Percentiles rank a stretch among this genome's conserved stretches.
phyloP scores from a whole-genome alignment of 106 monocot species.

The Agapanthus africanus region DNA sequence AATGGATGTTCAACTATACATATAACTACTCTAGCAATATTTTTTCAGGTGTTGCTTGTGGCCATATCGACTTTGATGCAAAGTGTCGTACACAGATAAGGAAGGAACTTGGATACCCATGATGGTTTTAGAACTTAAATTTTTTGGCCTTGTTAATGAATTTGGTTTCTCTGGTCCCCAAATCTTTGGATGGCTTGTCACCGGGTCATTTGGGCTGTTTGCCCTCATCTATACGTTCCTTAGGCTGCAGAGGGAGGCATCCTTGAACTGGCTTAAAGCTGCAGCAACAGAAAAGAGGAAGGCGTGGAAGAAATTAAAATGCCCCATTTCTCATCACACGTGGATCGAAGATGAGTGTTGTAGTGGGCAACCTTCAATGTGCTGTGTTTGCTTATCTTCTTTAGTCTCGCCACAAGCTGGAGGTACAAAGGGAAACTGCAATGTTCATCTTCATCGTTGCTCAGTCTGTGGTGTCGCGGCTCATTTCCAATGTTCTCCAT shows the following conservation, averaged over 20 bases:
- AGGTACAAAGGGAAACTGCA: constrained; percentile 10
- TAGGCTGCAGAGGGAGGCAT: constrained; percentile 57
- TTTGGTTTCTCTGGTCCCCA: constrained; percentile 8
- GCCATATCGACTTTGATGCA: not conserved
- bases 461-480: constrained; percentile 68
- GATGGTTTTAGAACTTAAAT: constrained; percentile 15
- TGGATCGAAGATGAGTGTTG: constrained; percentile 51
- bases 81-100: not conserved
- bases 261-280: constrained; percentile 70
- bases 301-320: constrained; percentile 50
- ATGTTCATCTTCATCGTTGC: constrained; percentile 36
- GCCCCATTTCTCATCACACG: constrained; percentile 53
- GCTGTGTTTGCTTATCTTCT: constrained; percentile 73
- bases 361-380: constrained; percentile 40
- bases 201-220: constrained; percentile 53
- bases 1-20: too few relatives aligned
- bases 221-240: constrained; percentile 61
- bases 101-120: not conserved
- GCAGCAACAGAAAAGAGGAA: constrained; percentile 77
- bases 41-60: constrained; percentile 11
- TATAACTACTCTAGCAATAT: too few relatives aligned
- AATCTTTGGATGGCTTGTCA: constrained; percentile 29
- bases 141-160: constrained; percentile 10
- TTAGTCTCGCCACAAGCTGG: constrained; percentile 35
- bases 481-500: constrained; percentile 52